A percentile compares a stretch with the other conserved stretches of the same genome.
phyloP scores from a whole-genome alignment of 768 basidiomycete species.

The Leccinum rimulosum region DNA sequence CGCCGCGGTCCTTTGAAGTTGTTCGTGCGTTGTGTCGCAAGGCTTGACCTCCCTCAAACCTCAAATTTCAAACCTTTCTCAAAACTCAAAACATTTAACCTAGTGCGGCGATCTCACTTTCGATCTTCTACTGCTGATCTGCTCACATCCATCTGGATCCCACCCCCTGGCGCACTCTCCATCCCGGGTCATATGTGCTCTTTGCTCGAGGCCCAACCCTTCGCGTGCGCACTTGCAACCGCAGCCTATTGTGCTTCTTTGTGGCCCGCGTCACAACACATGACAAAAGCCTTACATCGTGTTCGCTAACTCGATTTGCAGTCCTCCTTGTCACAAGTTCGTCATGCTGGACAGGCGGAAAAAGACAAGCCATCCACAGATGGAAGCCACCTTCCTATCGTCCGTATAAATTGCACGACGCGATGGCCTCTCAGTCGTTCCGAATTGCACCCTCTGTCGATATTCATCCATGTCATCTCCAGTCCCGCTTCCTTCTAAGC shows the following conservation, averaged over 20 bases:
- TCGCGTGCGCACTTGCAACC: conserved; percentile 1
- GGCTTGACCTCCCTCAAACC: not conserved
- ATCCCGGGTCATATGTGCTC: conserved; percentile 14
- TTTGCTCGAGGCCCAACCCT: conserved; percentile 12
- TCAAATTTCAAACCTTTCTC: not conserved
- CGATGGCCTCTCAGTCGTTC: conserved; percentile 6
- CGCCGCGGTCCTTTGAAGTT: conserved; percentile 15
- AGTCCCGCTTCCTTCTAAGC: conserved; percentile 6
- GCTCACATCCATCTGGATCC: conserved; percentile 10
- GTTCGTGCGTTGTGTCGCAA: not conserved
- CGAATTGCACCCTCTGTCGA: conserved; percentile 2
- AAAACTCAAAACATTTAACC: conserved; percentile 22
- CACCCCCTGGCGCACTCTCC: conserved; percentile 10
- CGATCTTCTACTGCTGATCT: conserved; percentile 25
- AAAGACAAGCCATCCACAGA: conserved; percentile 18
- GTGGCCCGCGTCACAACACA: conserved; percentile 23
- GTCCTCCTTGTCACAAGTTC: conserved; percentile 5
- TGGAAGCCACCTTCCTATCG: conserved; percentile 21
- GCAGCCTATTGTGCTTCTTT: conserved; percentile 28
- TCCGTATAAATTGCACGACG: conserved; percentile 27
- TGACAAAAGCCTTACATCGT: conserved; percentile 27
- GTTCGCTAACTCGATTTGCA: conserved; percentile 27
- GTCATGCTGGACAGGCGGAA: conserved; percentile 15
- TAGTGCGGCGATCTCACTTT: conserved; percentile 29
- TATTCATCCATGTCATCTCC: conserved; percentile 18